Evolutionary conservation across 257 asterid genomes (phyloP), one percentile per base, ranked within the genome.

Genomic region (Salvia hispanica): DNA sequence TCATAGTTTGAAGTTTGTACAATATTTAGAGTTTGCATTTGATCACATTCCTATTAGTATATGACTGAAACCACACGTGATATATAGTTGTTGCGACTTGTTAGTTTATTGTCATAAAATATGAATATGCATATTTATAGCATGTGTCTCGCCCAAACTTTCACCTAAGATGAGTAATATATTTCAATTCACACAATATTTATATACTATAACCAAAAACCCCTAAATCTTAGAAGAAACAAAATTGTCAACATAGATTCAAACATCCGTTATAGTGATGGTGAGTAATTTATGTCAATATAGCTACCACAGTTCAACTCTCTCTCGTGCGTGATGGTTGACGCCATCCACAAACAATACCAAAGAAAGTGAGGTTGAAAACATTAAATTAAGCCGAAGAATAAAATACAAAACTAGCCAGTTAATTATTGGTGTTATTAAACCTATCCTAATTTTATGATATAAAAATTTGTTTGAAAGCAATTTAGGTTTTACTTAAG

Each of bases 401-500:
- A 53, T 51, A 51, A 43, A 62, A 47, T 61, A 44, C 14, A 55
- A 40, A 36, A 18, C 21, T 4, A 12, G 31, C 10, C 13, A 78
- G 53, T 57, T 46, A 53, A 70, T 42, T 2, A 21, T 50, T 34
- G 54, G 57, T 63, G 75, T 72, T 9, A 25, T 4, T 21, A 21
- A 25, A 14, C 42, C 39, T 55, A 69, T 78, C 64, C 62, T 13
- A 3, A 28, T 10, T 52, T 42, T 36, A 15, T 61, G 13, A 18
- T 28, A 57, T 6, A 33, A 57, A 7, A 7, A 10, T 72, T 82
- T 74, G 76, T 79, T 83, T 44, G 69, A 81, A 69, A n/a, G 9
- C 62, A 79, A 79, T 63, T 64, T 37, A 11, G 88, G 88, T 80
- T 9, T 62, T 74, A 85, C 66, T 71, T 52, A 70, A 78, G 94